phyloP scores from a whole-genome alignment of 2,329 filamentous ascomycete species.

The Phoma herbarum region DNA sequence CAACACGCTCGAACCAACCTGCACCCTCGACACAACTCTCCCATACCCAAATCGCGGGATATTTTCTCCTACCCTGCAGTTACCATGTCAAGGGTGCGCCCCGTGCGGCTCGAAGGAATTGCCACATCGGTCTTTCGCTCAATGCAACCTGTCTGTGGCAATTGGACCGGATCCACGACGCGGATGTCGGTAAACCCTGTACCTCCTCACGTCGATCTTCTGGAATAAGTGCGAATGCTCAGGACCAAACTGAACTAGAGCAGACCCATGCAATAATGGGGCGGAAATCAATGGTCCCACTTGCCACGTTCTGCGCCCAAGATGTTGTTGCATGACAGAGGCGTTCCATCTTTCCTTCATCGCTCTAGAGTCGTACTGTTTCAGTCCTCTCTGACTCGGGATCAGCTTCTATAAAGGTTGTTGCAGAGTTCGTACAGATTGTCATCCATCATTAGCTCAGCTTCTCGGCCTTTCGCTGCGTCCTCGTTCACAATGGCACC shows the following conservation, averaged over 20 bases:
- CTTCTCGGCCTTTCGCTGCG: background rate
- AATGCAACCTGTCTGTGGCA: constrained; percentile 2
- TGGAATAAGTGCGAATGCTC: background rate
- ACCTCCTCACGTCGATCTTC: background rate
- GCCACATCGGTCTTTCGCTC: background rate
- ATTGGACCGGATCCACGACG: constrained; percentile 3
- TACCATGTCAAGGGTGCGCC: background rate
- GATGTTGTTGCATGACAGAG: constrained; percentile 3
- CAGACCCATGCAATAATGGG: background rate
- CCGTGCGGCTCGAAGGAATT: background rate
- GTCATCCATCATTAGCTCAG: background rate
- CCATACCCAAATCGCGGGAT: background rate
- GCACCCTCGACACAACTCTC: background rate
- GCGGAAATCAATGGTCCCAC: background rate
- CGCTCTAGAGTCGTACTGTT: constrained; percentile 9
- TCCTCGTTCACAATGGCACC: constrained; percentile 10
- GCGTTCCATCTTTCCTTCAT: constrained; percentile 5
- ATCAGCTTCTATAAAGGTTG: constrained; percentile 6
- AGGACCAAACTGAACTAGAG: background rate
- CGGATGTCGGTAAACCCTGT: background rate
- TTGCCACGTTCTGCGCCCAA: constrained; percentile 5
- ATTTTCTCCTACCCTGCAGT: background rate
- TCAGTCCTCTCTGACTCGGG: constrained; percentile 8
- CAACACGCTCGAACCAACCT: background rate
- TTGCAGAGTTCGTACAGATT: background rate